Evolutionary conservation across 1,139 yeast species (phyloP).

Genomic region (Saccharomycopsis hybrid): DNA sequence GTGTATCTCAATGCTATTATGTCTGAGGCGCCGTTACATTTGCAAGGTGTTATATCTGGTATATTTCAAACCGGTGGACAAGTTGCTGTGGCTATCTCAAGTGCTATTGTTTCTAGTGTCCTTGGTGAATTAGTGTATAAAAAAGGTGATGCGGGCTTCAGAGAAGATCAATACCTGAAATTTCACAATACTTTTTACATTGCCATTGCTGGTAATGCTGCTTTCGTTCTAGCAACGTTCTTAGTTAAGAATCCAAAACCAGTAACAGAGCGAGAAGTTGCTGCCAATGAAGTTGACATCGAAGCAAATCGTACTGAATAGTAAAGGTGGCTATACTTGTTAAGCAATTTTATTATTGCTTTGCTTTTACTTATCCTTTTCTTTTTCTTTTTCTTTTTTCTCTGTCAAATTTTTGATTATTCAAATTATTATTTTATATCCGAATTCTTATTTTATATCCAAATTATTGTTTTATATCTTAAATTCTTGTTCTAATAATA

Average conservation of each 20-base stretch:
- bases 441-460: no score
- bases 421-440: no score
- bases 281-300: no score
- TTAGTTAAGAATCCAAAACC: background rate
- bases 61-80: conserved; percentile 29
- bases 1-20: conserved; percentile 25
- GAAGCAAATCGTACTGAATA: no score
- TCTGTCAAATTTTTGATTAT: no score
- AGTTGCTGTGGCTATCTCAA: conserved; percentile 21
- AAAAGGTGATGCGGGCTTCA: background rate
- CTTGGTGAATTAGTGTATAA: background rate
- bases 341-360: no score
- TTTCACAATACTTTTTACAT: background rate
- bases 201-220: background rate
- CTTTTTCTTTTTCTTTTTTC: no score
- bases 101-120: conserved; percentile 11
- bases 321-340: no score
- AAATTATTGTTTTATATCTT: no score
- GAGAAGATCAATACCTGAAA: background rate
- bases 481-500: no score
- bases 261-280: no score
- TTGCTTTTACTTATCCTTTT: no score
- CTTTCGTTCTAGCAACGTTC: background rate
- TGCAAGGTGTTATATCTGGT: conserved; percentile 31
- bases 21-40: conserved; percentile 28